Evolutionary conservation across 2,329 filamentous ascomycete genomes (phyloP), one percentile per base, ranked within the genome.

Genomic region (Fusarium algeriense): DNA sequence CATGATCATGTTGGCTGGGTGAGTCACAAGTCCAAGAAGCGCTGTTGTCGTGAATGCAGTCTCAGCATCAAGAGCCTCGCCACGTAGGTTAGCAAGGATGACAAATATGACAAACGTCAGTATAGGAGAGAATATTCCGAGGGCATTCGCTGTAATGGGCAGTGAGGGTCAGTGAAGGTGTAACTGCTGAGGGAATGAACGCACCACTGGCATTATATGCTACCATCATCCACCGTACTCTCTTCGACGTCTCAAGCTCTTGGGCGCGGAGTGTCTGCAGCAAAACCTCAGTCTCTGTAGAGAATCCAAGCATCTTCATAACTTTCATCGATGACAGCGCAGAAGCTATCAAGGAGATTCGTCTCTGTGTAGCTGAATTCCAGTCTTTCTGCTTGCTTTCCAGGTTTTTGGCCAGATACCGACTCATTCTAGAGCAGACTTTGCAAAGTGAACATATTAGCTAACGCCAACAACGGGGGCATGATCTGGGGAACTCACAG

Each of bases 381-480:
- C 52, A 55, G 7, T 13, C 52, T 45, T 35, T 55, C 38, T 55
- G 52, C 9, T 45, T 45, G 17, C 30, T 26, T 12, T 45, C 38
- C 5, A 55, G 8, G 6, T 35, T 55, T 1, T 8, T 55, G 5
- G 52, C 52, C 1, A 55, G 6, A 1, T 55, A 55, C 2, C 30
- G 28, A 34, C 52, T 55, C 52, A 46, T 46, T 10, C 38, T 4
- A 7, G 52, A 46, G 20, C 52, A 55, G 0, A 55, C 52, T 55
- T n/a, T 7, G 1, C 23, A 3, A 9, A 1, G 3, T 3, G 5
- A 20, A 2, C 2, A 5, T 1, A 7, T 52, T 40, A 52, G 49
- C 12, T 26, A 50, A 11, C 4, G 3, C 1, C 19, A 2, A 2
- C 2, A n/a, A 7, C 10, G 4, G 4, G 15, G 0, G 2, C 0